Evolutionary conservation across 2,329 filamentous ascomycete genomes (phyloP).

Genomic region (Trichoderma arundinaceum): DNA sequence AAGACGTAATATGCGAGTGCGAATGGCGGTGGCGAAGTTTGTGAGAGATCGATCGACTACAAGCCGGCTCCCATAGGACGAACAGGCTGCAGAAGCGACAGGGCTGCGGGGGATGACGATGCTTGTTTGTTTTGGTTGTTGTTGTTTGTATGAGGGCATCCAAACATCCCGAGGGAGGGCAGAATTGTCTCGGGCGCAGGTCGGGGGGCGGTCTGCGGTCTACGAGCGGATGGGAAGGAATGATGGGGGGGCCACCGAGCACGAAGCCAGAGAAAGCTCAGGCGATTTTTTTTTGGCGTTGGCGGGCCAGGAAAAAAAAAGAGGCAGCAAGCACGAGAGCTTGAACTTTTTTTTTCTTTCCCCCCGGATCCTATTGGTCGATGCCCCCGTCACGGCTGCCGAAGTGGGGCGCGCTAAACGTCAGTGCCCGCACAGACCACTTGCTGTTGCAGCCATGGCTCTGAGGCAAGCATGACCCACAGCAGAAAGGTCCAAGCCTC

Average conservation of each 20-base stretch:
- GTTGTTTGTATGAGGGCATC: constrained; percentile 24
- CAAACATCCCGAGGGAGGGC: constrained; percentile 32
- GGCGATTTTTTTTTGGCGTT: constrained; percentile 38
- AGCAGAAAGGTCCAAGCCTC: constrained; percentile 6
- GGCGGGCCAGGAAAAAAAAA: constrained; percentile 35
- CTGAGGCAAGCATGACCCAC: constrained; percentile 27
- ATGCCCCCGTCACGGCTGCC: constrained; percentile 44
- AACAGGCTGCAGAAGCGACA: constrained; percentile 2
- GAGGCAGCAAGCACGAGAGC: constrained; percentile 44
- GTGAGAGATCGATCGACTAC: constrained; percentile 24
- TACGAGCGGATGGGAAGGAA: constrained; percentile 33
- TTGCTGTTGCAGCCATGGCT: constrained; percentile 27
- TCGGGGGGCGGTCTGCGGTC: constrained; percentile 40
- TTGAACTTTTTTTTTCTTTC: constrained; percentile 48
- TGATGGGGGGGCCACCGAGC: constrained; percentile 22
- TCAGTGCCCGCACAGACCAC: constrained; percentile 38
- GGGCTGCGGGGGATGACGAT: constrained; percentile 9
- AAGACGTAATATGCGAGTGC: constrained; percentile 7
- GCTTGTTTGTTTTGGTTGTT: constrained; percentile 29
- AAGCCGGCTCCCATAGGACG: constrained; percentile 25
- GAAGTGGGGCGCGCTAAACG: constrained; percentile 44
- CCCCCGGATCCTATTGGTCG: constrained; percentile 43
- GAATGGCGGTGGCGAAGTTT: constrained; percentile 27
- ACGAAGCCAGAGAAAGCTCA: constrained; percentile 34
- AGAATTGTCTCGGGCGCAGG: constrained; percentile 36